A percentile compares a stretch with the other conserved stretches of the same genome.
Evolutionary conservation across 768 basidiomycete species (phyloP).

Genomic region (Pleurotus salmoneostramineus): DNA sequence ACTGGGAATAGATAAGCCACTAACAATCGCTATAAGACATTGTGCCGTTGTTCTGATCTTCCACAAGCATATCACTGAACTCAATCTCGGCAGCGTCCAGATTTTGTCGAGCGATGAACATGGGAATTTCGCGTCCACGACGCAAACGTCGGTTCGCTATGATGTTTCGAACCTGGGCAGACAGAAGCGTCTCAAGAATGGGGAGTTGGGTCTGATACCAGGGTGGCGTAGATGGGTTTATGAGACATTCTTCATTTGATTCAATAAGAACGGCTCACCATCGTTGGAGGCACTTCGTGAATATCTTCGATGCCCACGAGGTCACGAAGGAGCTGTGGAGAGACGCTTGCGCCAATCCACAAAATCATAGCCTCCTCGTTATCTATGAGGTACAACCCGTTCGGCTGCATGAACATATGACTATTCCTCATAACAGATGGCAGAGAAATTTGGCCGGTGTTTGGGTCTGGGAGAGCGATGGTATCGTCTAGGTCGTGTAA

Average conservation of each 20-base stretch:
- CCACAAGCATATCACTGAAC: constrained; percentile 95
- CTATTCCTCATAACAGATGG: constrained; percentile 81
- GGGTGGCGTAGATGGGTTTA: constrained; percentile 2
- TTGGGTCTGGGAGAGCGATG: constrained; percentile 63
- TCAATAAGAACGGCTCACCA: constrained; percentile 42
- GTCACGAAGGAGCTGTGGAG: constrained; percentile 78
- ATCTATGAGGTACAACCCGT: constrained; percentile 95
- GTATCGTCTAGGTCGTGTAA: constrained; percentile 78
- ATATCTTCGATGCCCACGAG: constrained; percentile 84
- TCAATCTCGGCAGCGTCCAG: constrained; percentile 92
- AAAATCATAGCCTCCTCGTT: constrained; percentile 86
- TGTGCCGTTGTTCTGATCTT: constrained; percentile 95
- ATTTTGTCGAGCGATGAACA: constrained; percentile 85
- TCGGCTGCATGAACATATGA: constrained; percentile 82
- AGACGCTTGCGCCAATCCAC: constrained; percentile 85
- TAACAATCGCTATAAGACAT: constrained; percentile 89
- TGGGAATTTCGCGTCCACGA: constrained; percentile 49
- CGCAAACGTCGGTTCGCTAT: constrained; percentile 61
- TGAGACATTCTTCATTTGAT: background rate
- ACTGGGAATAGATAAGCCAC: constrained; percentile 19
- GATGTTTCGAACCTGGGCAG: constrained; percentile 83
- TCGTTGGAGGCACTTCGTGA: constrained; percentile 58
- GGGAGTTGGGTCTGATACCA: constrained; percentile 63
- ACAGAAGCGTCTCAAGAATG: constrained; percentile 65
- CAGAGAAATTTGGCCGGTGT: constrained; percentile 54